These are phyloP conservation scores for Sporothrix protearum DNA, from an alignment of 2,329 filamentous ascomycete species.

Conservation along the genomic window DNA sequence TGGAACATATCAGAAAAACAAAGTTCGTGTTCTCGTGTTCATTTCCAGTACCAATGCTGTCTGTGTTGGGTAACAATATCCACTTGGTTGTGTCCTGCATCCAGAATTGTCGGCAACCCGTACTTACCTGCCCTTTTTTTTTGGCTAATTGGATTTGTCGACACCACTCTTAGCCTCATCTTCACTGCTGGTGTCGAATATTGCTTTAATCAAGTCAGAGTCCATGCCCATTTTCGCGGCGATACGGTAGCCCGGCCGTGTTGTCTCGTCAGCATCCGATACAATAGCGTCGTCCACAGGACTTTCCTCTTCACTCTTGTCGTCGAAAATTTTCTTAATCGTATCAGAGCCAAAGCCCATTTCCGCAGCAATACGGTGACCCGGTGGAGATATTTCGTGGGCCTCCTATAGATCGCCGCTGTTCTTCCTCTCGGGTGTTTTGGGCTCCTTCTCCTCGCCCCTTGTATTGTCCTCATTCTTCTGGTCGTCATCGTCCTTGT, in stretches of 20 bases:
- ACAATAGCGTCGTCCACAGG: not conserved
- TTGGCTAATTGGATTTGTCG: too few species aligned
- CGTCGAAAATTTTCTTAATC: not conserved
- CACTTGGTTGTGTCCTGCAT: not conserved
- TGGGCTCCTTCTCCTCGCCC: not conserved
- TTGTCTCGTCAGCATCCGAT: not conserved
- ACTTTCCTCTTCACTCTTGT: not conserved
- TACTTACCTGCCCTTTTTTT: not conserved
- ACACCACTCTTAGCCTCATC: not conserved
- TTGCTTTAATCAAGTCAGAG: not conserved
- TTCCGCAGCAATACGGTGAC: not conserved
- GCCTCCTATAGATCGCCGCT: not conserved
- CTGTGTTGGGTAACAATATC: not conserved
- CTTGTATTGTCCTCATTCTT: too few species aligned
- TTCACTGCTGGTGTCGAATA: not conserved
- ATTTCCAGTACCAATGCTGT: not conserved
- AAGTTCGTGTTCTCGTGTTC: not conserved
- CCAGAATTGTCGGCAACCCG: not conserved
- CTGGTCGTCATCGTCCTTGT: too few species aligned
- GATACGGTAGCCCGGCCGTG: not conserved
- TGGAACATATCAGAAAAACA: not conserved
- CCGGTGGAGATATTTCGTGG: not conserved
- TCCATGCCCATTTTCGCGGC: not conserved
- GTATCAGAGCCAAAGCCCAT: not conserved
- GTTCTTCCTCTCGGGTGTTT: not conserved